Conservation (phyloP, 148 eudicot species). For the Rhododendron molle region DNA sequence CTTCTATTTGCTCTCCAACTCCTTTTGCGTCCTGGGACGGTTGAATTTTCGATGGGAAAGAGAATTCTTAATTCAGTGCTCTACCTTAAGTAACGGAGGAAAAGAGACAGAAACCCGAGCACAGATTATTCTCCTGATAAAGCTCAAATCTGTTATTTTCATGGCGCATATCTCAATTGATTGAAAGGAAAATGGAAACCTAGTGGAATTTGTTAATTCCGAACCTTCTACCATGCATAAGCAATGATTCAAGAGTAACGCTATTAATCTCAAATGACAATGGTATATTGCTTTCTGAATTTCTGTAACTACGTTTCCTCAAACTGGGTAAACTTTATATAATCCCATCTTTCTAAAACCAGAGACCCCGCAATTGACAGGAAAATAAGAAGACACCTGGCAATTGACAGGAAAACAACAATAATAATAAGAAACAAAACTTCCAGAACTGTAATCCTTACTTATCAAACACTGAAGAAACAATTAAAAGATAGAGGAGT, state of each 20-base stretch:
- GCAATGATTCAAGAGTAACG: neutral
- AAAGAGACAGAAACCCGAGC: too few relatives aligned
- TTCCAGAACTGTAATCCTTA: neutral
- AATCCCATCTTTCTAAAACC: neutral
- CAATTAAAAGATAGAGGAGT: neutral
- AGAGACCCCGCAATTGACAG: neutral
- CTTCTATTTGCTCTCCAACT: neutral
- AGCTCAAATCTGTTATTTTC: too few relatives aligned
- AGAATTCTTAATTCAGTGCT: neutral
- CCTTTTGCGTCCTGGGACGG: neutral
- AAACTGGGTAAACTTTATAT: constrained; percentile 13
- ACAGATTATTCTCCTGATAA: too few relatives aligned
- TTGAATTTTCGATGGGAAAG: neutral
- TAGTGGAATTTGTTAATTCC: neutral
- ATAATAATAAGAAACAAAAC: neutral
- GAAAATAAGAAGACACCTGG: neutral
- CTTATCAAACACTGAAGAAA: neutral
- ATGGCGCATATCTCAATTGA: too few relatives aligned
- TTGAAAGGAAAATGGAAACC: neutral
- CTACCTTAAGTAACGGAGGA: neutral
- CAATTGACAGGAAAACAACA: neutral
- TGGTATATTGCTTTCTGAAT: neutral
- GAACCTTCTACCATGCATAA: neutral
- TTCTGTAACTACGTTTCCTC: neutral
- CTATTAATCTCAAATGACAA: neutral